These are phyloP conservation scores for Lathyrus tuberosus DNA, from an alignment of 306 rosid genomes.

Conservation along the genomic window DNA sequence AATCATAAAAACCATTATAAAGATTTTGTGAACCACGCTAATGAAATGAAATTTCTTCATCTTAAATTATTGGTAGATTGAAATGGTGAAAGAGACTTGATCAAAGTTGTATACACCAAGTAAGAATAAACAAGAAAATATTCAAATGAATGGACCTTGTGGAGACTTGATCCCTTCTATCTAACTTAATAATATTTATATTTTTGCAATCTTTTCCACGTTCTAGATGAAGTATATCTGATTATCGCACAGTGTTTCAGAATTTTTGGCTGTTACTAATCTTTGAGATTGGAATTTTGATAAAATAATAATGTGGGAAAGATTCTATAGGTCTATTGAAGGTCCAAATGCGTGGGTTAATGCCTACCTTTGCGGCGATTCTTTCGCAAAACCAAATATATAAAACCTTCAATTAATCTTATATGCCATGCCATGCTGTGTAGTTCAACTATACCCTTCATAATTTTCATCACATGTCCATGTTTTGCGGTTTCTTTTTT, in stretches of 20 bases:
- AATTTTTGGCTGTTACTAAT: constrained; percentile 45
- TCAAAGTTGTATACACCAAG: too few relatives aligned
- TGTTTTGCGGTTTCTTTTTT: constrained; percentile 54
- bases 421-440: constrained; percentile 50
- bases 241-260: constrained; percentile 2
- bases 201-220: constrained; percentile 22
- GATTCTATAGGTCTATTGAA: constrained; percentile 44
- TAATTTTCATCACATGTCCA: constrained; percentile 65
- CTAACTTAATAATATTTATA: neutral
- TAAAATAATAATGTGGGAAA: constrained; percentile 27
- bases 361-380: constrained; percentile 62
- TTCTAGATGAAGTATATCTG: constrained; percentile 29
- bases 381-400: constrained; percentile 48
- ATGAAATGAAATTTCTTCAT: too few relatives aligned
- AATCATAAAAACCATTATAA: constrained; percentile 18
- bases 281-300: constrained; percentile 39
- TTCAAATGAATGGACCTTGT: constrained; percentile 12
- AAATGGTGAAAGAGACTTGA: constrained; percentile 4
- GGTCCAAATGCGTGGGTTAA: constrained; percentile 43
- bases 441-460: too few relatives aligned
- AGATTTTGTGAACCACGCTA: constrained; percentile 13
- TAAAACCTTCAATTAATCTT: constrained; percentile 20
- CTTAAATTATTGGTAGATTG: too few relatives aligned
- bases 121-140: too few relatives aligned
- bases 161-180: neutral